Conservation (phyloP, 169 alveolate species). For the Cryptosporidium bovis region DNA sequence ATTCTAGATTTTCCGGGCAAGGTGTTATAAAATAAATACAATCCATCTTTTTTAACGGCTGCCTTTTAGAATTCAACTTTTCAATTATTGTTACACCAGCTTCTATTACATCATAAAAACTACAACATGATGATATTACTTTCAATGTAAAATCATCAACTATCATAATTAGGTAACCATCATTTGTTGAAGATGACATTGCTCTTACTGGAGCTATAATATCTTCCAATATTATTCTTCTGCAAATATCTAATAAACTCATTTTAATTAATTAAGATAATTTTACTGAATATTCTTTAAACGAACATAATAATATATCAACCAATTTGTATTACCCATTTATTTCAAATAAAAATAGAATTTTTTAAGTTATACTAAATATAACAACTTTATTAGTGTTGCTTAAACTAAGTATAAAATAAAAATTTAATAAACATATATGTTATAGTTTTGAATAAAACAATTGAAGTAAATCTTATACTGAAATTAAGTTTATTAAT, state of each 20-base stretch:
- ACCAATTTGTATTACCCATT: background rate
- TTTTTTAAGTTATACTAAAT: too few species aligned
- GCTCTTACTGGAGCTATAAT: slow-evolving; percentile 64
- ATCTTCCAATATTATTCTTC: slow-evolving; percentile 50
- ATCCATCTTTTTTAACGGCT: slow-evolving; percentile 79
- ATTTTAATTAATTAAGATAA: background rate
- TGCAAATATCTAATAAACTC: slow-evolving; percentile 42
- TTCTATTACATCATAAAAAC: slow-evolving; percentile 83
- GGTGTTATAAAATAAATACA: slow-evolving; percentile 82
- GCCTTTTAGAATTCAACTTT: slow-evolving; percentile 79
- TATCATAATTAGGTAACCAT: slow-evolving; percentile 77
- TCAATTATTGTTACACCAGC: slow-evolving; percentile 86
- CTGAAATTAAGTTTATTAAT: too few species aligned
- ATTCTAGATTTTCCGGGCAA: slow-evolving; percentile 1
- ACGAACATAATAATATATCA: background rate
- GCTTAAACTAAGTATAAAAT: too few species aligned
- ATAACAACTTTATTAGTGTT: too few species aligned
- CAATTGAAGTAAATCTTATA: too few species aligned
- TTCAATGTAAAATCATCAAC: slow-evolving; percentile 81
- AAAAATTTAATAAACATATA: too few species aligned
- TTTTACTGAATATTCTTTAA: background rate
- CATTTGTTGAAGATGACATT: slow-evolving; percentile 41
- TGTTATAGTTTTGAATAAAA: too few species aligned
- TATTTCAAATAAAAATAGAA: background rate
- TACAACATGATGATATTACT: slow-evolving; percentile 84